Percentiles rank a stretch among this genome's conserved stretches.
Conservation (phyloP, 257 asterid species). For the Craterostigma plantagineum region DNA sequence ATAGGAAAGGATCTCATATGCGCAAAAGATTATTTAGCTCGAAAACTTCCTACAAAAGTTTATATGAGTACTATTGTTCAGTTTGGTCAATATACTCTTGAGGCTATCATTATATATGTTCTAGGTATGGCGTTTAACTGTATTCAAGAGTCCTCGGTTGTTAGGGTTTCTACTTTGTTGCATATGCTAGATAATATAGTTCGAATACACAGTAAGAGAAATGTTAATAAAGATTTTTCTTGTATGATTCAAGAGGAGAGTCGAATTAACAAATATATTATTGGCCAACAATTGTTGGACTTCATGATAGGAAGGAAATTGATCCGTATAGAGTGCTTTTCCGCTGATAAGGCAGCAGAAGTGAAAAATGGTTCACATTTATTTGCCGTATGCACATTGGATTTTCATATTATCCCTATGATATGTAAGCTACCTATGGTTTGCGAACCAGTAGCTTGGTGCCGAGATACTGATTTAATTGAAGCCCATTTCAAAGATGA, state of each 20-base stretch:
- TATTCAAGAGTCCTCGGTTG: not conserved
- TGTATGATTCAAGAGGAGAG: not conserved
- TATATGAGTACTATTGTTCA: not conserved
- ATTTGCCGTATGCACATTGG: not conserved
- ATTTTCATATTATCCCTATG: not conserved
- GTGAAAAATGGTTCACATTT: not conserved
- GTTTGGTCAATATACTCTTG: not conserved
- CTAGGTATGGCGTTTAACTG: constrained; percentile 1
- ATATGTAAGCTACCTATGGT: not conserved
- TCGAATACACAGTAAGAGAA: not conserved
- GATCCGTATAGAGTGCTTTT: not conserved
- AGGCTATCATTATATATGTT: constrained; percentile 1
- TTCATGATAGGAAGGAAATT: not conserved
- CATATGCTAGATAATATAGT: not conserved
- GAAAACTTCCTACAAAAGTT: not conserved
- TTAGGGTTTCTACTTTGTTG: not conserved
- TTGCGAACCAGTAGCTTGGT: constrained; percentile 1
- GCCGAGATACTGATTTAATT: too few relatives aligned
- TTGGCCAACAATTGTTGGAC: not conserved
- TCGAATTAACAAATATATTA: not conserved
- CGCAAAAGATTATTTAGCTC: not conserved
- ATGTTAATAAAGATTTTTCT: not conserved
- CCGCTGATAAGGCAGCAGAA: not conserved
- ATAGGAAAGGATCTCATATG: not conserved
- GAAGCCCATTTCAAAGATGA: too few relatives aligned